Evolutionary conservation across 768 basidiomycete species (phyloP).

Genomic region (Brasilioporus rufonigricans): DNA sequence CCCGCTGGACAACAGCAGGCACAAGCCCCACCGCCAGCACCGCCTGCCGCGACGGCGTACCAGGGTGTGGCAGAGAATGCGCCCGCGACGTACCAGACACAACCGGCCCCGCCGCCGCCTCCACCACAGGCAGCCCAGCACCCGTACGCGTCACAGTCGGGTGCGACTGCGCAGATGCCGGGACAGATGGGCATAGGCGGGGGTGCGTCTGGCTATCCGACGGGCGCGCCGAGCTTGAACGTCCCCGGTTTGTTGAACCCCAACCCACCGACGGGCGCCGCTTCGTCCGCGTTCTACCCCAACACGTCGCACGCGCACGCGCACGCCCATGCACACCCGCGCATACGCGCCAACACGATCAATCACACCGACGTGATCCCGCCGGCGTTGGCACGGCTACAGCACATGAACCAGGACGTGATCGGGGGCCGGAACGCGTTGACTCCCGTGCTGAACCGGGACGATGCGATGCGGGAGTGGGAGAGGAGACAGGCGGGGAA

Average conservation of each 20-base stretch:
- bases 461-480: conserved; percentile 96
- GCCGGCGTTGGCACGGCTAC: conserved; percentile 84
- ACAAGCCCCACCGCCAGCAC: conserved; percentile 12
- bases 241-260: conserved; percentile 36
- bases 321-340: conserved; percentile 40
- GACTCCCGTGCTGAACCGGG: conserved; percentile 92
- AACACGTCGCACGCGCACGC: conserved; percentile 18
- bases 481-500: conserved; percentile 83
- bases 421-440: conserved; percentile 72
- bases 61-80: conserved; percentile 20
- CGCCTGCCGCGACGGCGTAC: conserved; percentile 17
- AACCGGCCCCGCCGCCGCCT: conserved; percentile 30
- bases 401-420: conserved; percentile 86
- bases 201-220: conserved; percentile 18
- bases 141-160: conserved; percentile 26
- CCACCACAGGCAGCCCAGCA: conserved; percentile 24
- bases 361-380: conserved; percentile 87
- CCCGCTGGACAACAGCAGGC: conserved; percentile 33
- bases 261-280: conserved; percentile 38
- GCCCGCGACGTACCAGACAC: conserved; percentile 19
- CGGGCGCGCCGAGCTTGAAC: conserved; percentile 15
- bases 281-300: conserved; percentile 69
- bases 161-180: conserved; percentile 16
- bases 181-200: conserved; percentile 19
- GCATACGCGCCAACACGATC: conserved; percentile 88